These are phyloP conservation scores for Gliomastix tumulicola DNA, from an alignment of 2,329 filamentous ascomycete genomes.

Conservation along the genomic window DNA sequence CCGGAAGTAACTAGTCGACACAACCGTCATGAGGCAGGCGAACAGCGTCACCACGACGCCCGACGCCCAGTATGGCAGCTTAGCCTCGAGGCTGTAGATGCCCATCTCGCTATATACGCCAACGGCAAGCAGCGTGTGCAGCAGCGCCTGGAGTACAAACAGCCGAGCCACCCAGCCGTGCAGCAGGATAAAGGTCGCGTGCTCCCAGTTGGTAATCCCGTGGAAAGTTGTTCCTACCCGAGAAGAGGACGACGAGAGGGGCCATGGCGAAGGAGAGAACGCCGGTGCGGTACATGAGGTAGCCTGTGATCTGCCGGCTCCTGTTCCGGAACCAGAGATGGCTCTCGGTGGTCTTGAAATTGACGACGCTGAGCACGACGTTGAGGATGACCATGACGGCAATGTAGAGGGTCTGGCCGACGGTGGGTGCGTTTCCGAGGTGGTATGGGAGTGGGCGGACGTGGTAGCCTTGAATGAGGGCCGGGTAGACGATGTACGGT, in stretches of 20 bases:
- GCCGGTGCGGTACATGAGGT: slow-evolving; percentile 32
- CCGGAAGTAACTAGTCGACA: slow-evolving; percentile 21
- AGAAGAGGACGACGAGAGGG: slow-evolving; percentile 34
- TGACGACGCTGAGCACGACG: slow-evolving; percentile 19
- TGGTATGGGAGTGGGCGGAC: slow-evolving; percentile 1
- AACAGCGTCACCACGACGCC: slow-evolving; percentile 28
- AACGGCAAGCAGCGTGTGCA: slow-evolving; percentile 36
- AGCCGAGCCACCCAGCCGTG: slow-evolving; percentile 41
- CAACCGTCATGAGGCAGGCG: slow-evolving; percentile 14
- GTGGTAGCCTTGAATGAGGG: background rate
- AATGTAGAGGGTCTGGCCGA: slow-evolving; percentile 36
- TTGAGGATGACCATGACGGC: slow-evolving; percentile 29
- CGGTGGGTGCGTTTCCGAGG: slow-evolving; percentile 25
- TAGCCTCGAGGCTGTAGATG: too few species aligned
- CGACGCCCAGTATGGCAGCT: too few species aligned
- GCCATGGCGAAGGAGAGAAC: slow-evolving; percentile 29
- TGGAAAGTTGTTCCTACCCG: slow-evolving; percentile 39
- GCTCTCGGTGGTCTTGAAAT: slow-evolving; percentile 15
- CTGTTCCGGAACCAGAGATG: slow-evolving; percentile 12
- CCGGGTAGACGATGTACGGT: slow-evolving; percentile 1
- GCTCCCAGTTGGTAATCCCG: slow-evolving; percentile 37
- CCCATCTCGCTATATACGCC: slow-evolving; percentile 21
- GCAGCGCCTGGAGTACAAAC: slow-evolving; percentile 31
- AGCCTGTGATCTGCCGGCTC: slow-evolving; percentile 18
- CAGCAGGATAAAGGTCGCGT: slow-evolving; percentile 35